Evolutionary conservation across 345 rosid species (phyloP).

Genomic region (Melaleuca alternifolia): DNA sequence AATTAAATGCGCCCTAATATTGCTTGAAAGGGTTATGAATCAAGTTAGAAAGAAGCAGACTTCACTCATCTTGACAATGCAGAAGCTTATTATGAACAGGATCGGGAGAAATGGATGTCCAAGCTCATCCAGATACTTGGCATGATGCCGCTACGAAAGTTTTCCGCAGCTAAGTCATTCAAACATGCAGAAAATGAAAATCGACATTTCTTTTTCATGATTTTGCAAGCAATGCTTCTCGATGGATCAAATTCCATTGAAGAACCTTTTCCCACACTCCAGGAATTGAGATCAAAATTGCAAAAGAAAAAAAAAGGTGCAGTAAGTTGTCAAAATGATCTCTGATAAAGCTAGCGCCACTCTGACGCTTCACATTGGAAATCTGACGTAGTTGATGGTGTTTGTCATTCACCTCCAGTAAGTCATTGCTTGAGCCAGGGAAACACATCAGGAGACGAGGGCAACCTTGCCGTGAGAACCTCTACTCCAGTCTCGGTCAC

Average conservation of each 20-base stretch:
- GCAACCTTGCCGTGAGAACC: slow-evolving; percentile 79
- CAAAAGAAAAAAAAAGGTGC: not conserved
- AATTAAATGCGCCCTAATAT: too few relatives aligned
- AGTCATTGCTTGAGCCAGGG: slow-evolving; percentile 56
- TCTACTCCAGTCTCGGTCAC: slow-evolving; percentile 92
- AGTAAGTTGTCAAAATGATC: not conserved
- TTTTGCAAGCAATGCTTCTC: not conserved
- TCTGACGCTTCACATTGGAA: not conserved
- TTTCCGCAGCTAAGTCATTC: not conserved
- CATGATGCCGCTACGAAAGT: not conserved
- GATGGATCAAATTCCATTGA: not conserved
- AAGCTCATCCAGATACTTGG: not conserved
- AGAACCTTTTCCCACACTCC: not conserved
- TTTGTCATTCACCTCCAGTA: not conserved
- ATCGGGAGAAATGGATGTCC: not conserved
- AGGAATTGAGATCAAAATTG: not conserved
- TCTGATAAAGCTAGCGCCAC: not conserved
- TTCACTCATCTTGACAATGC: not conserved
- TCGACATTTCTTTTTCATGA: not conserved
- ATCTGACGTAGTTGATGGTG: not conserved
- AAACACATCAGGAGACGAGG: slow-evolving; percentile 61
- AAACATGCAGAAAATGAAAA: not conserved
- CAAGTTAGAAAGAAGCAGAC: not conserved
- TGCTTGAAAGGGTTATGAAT: not conserved
- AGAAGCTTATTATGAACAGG: not conserved